Percentiles rank a stretch among this genome's conserved stretches.
Evolutionary conservation across 2,329 filamentous ascomycete species (phyloP).

Genomic region (Ophidiomyces ophidiicola): DNA sequence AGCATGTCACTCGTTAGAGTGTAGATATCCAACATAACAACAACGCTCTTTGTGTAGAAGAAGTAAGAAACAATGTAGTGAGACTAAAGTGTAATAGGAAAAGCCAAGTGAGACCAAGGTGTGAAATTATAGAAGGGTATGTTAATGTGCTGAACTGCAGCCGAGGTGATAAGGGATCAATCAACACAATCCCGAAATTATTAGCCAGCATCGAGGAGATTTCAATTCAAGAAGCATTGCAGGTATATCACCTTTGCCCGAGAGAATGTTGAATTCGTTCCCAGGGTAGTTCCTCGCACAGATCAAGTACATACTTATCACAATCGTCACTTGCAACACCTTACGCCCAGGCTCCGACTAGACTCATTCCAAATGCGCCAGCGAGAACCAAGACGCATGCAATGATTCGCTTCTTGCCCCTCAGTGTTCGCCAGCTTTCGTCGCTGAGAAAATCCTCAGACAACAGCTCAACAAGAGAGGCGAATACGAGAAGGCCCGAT

Average conservation of each 20-base stretch:
- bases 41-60: no score
- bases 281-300: neutral
- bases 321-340: neutral
- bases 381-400: constrained; percentile 53
- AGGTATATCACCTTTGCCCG: neutral
- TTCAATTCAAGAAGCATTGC: neutral
- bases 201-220: constrained; percentile 5
- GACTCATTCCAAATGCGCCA: constrained; percentile 57
- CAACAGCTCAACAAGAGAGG: constrained; percentile 63
- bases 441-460: constrained; percentile 68
- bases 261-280: constrained; percentile 7
- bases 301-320: no score
- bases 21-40: no score
- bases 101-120: no score
- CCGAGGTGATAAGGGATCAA: no score
- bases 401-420: constrained; percentile 48
- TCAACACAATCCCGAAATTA: no score
- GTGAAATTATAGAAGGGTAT: no score
- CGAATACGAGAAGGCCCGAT: constrained; percentile 63
- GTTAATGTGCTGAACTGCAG: no score
- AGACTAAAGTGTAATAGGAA: no score
- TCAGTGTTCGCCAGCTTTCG: constrained; percentile 57
- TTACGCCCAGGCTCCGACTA: constrained; percentile 61
- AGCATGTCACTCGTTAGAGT: no score
- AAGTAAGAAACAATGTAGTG: no score